Evolutionary conservation across 2,329 filamentous ascomycete genomes (phyloP), one percentile per base, ranked within the genome.

Genomic region (Didymella sp.): DNA sequence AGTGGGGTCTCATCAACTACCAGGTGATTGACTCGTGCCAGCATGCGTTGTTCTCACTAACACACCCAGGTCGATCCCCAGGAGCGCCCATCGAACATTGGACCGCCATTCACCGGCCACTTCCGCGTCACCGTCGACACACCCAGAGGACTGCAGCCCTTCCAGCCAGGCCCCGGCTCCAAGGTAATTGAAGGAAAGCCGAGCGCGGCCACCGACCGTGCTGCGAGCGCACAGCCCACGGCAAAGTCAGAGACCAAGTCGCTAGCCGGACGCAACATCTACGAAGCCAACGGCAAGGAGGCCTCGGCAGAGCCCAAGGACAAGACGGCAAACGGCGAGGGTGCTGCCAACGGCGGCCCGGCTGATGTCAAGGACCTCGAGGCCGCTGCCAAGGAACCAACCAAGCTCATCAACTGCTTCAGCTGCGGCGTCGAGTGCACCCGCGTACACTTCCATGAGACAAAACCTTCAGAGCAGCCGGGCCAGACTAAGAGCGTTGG

Each of bases 1-100:
- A 98, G 76, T 99, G 95, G 95, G 95, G 95, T 7, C 82, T 99
- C 71, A 97, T 99, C 76, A 99, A 99, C 79, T 99, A 99, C 74
- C 95, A 99, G 83, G 94, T 96, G 83, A 62, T 77, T 48, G 44
- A 13, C n/a, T 8, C 21, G n/a, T n/a, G n/a, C n/a, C n/a, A n/a
- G n/a, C n/a, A n/a, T n/a, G n/a, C n/a, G n/a, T n/a, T n/a, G n/a
- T n/a, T n/a, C n/a, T n/a, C n/a, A 21, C 46, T 64, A 60, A 63
- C 42, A 22, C 19, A n/a, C 24, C 9, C 62, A 98, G 94, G 94
- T 99, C 71, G 95, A 99, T 78, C 91, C 94, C 27, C 94, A 97
- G 73, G 93, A 95, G 65, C 87, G 95, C 56, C 95, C 95, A 9
- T 97, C 95, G 1, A 95, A 93, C 75, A 94, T 98, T 66, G 94